A percentile compares a stretch with the other conserved stretches of the same genome.
phyloP scores from a whole-genome alignment of 179 eudicot species.

The Heliamphora pulchella region DNA sequence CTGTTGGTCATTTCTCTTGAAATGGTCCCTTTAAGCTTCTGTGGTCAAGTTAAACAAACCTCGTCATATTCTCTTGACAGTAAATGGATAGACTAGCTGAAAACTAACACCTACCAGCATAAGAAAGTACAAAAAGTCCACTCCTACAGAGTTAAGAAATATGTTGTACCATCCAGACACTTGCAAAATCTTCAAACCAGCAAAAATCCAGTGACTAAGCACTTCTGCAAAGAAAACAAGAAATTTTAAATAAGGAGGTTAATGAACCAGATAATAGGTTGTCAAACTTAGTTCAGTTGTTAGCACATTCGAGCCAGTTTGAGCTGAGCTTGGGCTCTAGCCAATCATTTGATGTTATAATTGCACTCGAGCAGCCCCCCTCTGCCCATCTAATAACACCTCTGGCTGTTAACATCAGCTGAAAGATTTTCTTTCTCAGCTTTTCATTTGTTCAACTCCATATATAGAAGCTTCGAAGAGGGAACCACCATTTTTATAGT shows the following conservation, averaged over 20 bases:
- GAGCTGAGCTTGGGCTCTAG: conserved; percentile 14
- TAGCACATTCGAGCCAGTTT: conserved; percentile 16
- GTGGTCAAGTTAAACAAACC: conserved; percentile 18
- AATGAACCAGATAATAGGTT: background rate
- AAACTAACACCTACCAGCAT: conserved; percentile 22
- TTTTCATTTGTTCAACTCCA: conserved; percentile 16
- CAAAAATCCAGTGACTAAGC: conserved; percentile 21
- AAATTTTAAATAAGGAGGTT: conserved; percentile 13
- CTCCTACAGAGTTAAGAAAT: conserved; percentile 16
- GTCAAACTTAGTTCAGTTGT: conserved; percentile 9
- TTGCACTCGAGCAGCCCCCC: background rate
- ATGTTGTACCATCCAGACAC: conserved; percentile 23
- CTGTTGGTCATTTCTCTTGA: conserved; percentile 18
- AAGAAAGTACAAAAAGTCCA: conserved; percentile 10
- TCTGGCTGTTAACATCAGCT: conserved; percentile 8
- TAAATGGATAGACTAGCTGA: conserved; percentile 12
- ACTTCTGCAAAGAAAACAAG: conserved; percentile 26
- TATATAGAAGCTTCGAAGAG: conserved; percentile 15
- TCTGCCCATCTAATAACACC: conserved; percentile 1
- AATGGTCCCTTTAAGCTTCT: conserved; percentile 25
- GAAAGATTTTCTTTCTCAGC: conserved; percentile 10
- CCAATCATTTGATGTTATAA: background rate
- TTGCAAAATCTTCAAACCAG: conserved; percentile 22
- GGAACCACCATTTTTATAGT: conserved; percentile 1
- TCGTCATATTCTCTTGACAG: conserved; percentile 3